These are phyloP conservation scores for Testicularia cyperi DNA, from an alignment of 1,284 basidiomycete genomes.

Conservation along the genomic window DNA sequence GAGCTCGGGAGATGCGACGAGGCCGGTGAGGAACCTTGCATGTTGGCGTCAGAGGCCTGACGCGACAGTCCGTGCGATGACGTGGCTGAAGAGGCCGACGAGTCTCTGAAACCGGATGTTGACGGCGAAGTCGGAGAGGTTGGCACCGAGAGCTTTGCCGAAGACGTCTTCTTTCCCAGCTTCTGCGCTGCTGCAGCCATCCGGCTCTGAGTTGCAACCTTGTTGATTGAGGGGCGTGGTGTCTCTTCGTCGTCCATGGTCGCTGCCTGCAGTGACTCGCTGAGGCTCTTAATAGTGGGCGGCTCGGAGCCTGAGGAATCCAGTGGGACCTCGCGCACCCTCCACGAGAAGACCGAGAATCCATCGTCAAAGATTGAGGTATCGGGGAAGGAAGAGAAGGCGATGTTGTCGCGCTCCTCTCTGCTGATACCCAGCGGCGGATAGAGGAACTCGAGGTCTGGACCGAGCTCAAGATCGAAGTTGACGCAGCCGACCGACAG, in stretches of 20 bases:
- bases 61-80: constrained; percentile 14
- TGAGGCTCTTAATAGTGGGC: constrained; percentile 37
- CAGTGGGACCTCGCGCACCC: constrained; percentile 55
- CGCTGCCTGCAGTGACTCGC: constrained; percentile 9
- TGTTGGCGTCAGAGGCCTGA: constrained; percentile 22
- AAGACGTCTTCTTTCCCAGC: constrained; percentile 2
- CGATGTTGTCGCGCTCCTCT: constrained; percentile 78
- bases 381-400: constrained; percentile 92
- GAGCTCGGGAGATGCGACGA: constrained; percentile 3
- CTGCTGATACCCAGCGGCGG: constrained; percentile 69
- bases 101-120: constrained; percentile 13
- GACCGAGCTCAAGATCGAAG: constrained; percentile 67
- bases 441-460: constrained; percentile 74
- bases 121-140: constrained; percentile 10
- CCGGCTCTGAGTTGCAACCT: constrained; percentile 19
- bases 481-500: constrained; percentile 56
- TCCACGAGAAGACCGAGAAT: constrained; percentile 52
- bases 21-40: no score
- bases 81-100: constrained; percentile 14
- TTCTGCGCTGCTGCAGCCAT: constrained; percentile 7
- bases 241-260: constrained; percentile 18
- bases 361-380: constrained; percentile 64
- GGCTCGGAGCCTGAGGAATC: constrained; percentile 34
- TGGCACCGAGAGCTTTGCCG: constrained; percentile 7
- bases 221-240: constrained; percentile 36